Evolutionary conservation across 768 basidiomycete genomes (phyloP), one percentile per base, ranked within the genome.

Genomic region (Glaciozyma antarctica): DNA sequence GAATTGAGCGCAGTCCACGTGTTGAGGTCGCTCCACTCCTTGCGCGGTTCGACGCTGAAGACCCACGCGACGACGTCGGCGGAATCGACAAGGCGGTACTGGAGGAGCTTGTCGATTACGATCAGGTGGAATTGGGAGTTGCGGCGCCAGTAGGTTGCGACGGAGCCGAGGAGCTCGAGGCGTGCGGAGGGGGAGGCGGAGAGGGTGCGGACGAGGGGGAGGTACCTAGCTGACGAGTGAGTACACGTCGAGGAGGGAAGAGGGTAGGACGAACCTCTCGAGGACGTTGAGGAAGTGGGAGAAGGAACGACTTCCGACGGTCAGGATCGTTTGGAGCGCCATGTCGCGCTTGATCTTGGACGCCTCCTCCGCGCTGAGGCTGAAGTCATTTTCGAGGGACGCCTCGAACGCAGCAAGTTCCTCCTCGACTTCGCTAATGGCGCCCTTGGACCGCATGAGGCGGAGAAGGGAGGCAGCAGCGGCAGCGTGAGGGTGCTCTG

Each of bases 211-310:
- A 81, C 58, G 63, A 75, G 49, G 57, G 75, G 71, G 57, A 66
- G 61, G 68, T 72, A 65, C 74, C 16, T 80, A 80, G 44, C 9
- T 9, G 24, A 17, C 24, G 24, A 17, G n/a, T 10, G 55, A 52
- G 10, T 9, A 80, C 49, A 89, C 79, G 47, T 79, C 81, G 22
- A 86, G 87, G 24, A 91, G 80, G 7, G 91, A 79, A 7, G 83
- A 13, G 12, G 38, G 38, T 7, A 82, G 26, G 2, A 93, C 83
- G 74, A 93, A 98, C 22, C 95, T 86, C 75, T 99, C 95, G 70
- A 97, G 90, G 5, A 92, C 93, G 74, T 98, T 98, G 70, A 98
- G 84, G 72, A 97, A 86, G 77, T 99, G 95, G 0, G 93, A 97
- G 80, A 99, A 97, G 5, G 93, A 95, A 21, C 95, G 86, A 3